These are phyloP conservation scores for Cutaneotrichosporon cyanovorans DNA, from an alignment of 1,284 basidiomycete genomes.

Conservation along the genomic window DNA sequence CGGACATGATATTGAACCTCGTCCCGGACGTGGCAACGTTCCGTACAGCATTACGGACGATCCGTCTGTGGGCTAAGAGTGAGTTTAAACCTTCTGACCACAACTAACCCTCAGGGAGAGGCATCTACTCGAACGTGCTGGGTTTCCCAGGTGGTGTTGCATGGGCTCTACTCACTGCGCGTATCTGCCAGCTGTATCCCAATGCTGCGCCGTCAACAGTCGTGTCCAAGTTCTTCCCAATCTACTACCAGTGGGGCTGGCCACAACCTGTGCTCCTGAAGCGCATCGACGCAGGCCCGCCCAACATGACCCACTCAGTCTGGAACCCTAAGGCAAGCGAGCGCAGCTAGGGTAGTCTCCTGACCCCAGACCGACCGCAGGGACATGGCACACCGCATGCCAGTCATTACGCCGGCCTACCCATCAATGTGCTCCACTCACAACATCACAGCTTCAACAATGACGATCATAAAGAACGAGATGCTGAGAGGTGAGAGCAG, in stretches of 20 bases:
- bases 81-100: slow-evolving; percentile 37
- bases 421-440: slow-evolving; percentile 99
- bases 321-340: slow-evolving; percentile 90
- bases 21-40: slow-evolving; percentile 94
- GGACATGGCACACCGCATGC: slow-evolving; percentile 93
- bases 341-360: neutral
- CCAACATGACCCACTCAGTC: slow-evolving; percentile 70
- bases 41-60: slow-evolving; percentile 86
- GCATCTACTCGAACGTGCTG: slow-evolving; percentile 97
- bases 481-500: slow-evolving; percentile 70
- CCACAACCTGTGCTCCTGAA: slow-evolving; percentile 94
- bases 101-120: slow-evolving; percentile 56
- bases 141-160: slow-evolving; percentile 97
- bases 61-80: slow-evolving; percentile 97
- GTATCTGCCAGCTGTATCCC: slow-evolving; percentile 98
- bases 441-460: slow-evolving; percentile 91
- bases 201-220: slow-evolving; percentile 90
- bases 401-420: slow-evolving; percentile 99
- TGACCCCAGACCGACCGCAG: slow-evolving; percentile 70
- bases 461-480: slow-evolving; percentile 93
- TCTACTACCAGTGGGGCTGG: slow-evolving; percentile 95
- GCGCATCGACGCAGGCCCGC: slow-evolving; percentile 89
- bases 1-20: slow-evolving; percentile 89
- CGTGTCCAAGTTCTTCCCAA: slow-evolving; percentile 93
- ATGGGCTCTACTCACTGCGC: slow-evolving; percentile 96